Evolutionary conservation across 176 grass and related monocot species (phyloP), one percentile per base, ranked within the genome.

Genomic region (Triticum turgidum): DNA sequence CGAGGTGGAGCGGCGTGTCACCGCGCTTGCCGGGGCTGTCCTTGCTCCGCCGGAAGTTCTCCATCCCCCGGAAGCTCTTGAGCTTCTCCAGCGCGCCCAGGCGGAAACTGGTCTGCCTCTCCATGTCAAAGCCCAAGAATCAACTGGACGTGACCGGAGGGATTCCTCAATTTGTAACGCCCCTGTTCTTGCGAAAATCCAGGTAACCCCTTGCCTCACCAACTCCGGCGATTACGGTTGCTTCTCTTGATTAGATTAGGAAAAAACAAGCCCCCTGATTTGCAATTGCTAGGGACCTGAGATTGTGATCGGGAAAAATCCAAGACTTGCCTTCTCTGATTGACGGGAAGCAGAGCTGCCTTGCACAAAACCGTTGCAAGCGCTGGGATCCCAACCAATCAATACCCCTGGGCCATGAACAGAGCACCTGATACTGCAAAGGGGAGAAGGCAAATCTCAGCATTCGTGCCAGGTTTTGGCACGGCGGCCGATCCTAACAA

Each of bases 1-100:
- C 96, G 21, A 95, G 80, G 84, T 98, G 96, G 22, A 98, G 89
- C 69, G 66, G 34, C 37, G 86, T 92, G 78, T 98, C 93, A 7
- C 96, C 96, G 61, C 90, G 84, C 81, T 98, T 98, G 3, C 96
- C 93, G 0, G 91, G 91, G 70, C 93, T 93, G 33, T 98, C 89
- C 90, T 85, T 92, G 86, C 41, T 86, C 83, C 86, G 91, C 85
- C 78, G 33, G 49, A 94, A 94, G 75, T 78, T 94, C 42, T 97
- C 94, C 90, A 91, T 84, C 20, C 54, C 81, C 15, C 82, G 69
- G 82, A 92, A 93, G 84, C 82, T 90, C 89, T 82, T 91, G 49
- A 89, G 87, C 87, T 86, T 92, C 80, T 92, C 90, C 56, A 93
- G 81, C 66, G 88, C 78, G 61, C 91, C 88, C 77, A 92, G 62